phyloP scores from a whole-genome alignment of 2,329 filamentous ascomycete genomes.

The Nemania abortiva region DNA sequence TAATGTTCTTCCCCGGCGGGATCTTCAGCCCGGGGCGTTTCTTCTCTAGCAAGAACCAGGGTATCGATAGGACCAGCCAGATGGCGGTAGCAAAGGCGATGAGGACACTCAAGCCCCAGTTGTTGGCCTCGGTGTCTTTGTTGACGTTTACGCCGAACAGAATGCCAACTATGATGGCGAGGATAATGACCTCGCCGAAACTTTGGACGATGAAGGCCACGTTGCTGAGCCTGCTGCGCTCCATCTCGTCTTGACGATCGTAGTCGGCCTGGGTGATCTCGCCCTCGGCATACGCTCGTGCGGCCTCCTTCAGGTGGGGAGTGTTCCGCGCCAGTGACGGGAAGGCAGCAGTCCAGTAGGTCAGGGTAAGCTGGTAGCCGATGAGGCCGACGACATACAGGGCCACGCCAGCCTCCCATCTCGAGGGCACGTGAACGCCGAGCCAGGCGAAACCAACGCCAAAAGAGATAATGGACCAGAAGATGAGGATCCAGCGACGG shows the following conservation, averaged over 20 bases:
- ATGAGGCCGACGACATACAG: constrained; percentile 76
- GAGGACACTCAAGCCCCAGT: constrained; percentile 73
- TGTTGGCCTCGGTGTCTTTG: constrained; percentile 70
- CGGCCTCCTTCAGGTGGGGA: constrained; percentile 51
- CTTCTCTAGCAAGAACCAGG: constrained; percentile 77
- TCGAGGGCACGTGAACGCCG: constrained; percentile 68
- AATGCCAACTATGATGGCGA: constrained; percentile 74
- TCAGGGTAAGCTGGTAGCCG: constrained; percentile 74
- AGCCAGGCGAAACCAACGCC: constrained; percentile 76
- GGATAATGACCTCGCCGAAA: constrained; percentile 70
- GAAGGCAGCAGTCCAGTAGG: constrained; percentile 75
- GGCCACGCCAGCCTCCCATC: constrained; percentile 71
- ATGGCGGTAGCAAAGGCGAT: constrained; percentile 74
- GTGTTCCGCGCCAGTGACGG: constrained; percentile 56
- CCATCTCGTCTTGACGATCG: constrained; percentile 70
- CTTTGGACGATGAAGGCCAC: constrained; percentile 74
- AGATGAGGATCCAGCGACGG: constrained; percentile 71
- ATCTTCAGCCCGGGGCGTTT: constrained; percentile 66
- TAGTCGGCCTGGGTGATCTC: constrained; percentile 70
- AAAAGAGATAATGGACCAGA: constrained; percentile 70
- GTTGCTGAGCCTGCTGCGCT: constrained; percentile 73
- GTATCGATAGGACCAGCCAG: constrained; percentile 72
- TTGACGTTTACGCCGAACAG: constrained; percentile 72
- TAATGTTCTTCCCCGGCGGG: constrained; percentile 57
- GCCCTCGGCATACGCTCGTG: constrained; percentile 53